Evolutionary conservation across 2,329 filamentous ascomycete genomes (phyloP), one percentile per base, ranked within the genome.

Genomic region (Chalara sp.): DNA sequence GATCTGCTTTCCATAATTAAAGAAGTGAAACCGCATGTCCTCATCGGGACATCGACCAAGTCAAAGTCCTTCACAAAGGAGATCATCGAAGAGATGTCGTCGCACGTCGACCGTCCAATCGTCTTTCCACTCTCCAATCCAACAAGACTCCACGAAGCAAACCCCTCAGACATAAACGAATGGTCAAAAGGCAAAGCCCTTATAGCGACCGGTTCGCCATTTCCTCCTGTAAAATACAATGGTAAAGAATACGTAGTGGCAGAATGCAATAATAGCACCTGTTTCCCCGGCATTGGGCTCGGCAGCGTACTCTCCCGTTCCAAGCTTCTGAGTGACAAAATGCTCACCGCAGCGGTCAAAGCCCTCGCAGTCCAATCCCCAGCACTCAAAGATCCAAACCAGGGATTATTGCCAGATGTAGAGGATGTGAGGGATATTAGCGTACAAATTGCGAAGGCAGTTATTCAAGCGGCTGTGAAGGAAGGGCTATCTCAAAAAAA

Each of bases 231-330:
- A 11, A 78, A 78, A 47, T 81, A 78, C 74, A 65, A 70, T 7
- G 76, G 74, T 0, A 48, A 62, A 0, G 73, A 77, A 6, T 71
- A 77, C 52, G 68, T 75, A 31, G 64, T 78, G 62, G 88, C 88
- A 29, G 89, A 95, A 67, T 95, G 90, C 70, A 95, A 95, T 70
- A 95, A 95, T 69, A 86, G 83, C 1, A 87, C 87, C 33, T 86
- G 86, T 12, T 95, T 95, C 67, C 89, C 89, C 0, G 89, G 89
- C 0, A 92, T 95, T 52, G 89, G 89, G 0, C 81, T 95, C 1
- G 90, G 89, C 8, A 80, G 80, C 6, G 79, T 96, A 0, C 77
- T 95, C 1, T 83, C 76, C 30, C 81, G 87, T 11, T 76, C 85
- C 3, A 75, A 72, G 10, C 74, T 83, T 0, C 69, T 95, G 31